Percentiles rank a stretch among this genome's conserved stretches.
Evolutionary conservation across 768 basidiomycete species (phyloP).

Genomic region (Lactarius indigo): DNA sequence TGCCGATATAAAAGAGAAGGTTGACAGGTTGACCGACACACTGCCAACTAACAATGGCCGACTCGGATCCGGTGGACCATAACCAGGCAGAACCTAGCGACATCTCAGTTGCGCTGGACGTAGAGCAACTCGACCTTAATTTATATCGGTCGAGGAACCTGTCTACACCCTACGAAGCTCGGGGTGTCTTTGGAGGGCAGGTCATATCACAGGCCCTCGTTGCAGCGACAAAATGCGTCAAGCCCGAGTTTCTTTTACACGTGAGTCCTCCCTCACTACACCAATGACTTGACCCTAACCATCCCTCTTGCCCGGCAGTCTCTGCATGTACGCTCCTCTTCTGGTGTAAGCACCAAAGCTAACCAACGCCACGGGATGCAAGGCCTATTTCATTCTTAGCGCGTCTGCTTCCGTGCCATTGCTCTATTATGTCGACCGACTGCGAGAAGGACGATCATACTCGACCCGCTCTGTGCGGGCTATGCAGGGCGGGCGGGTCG

Average conservation of each 20-base stretch:
- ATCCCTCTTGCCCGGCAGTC: slow-evolving; percentile 41
- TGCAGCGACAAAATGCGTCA: slow-evolving; percentile 72
- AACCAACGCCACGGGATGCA: slow-evolving; percentile 19
- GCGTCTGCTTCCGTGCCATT: slow-evolving; percentile 72
- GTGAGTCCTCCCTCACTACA: slow-evolving; percentile 41
- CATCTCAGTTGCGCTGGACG: slow-evolving; percentile 70
- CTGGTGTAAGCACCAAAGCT: background rate
- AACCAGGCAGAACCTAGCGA: slow-evolving; percentile 32
- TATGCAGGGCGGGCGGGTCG: slow-evolving; percentile 45
- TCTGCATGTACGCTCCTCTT: slow-evolving; percentile 53
- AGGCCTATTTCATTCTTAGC: slow-evolving; percentile 82
- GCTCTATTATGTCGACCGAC: slow-evolving; percentile 71
- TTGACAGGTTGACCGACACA: no score
- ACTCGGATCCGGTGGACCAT: slow-evolving; percentile 2
- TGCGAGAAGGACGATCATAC: slow-evolving; percentile 74
- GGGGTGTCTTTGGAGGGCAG: slow-evolving; percentile 86
- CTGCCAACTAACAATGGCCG: slow-evolving; percentile 11
- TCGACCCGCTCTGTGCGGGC: slow-evolving; percentile 51
- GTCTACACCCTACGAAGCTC: slow-evolving; percentile 53
- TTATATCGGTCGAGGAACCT: slow-evolving; percentile 76
- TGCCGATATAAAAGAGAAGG: no score
- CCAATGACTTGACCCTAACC: background rate
- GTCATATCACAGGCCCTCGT: slow-evolving; percentile 87
- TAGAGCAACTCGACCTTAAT: slow-evolving; percentile 74
- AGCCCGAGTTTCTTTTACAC: slow-evolving; percentile 62